Evolutionary conservation across 1,139 yeast species (phyloP), one percentile per base, ranked within the genome.

Genomic region (Lodderomyces elongisporus): DNA sequence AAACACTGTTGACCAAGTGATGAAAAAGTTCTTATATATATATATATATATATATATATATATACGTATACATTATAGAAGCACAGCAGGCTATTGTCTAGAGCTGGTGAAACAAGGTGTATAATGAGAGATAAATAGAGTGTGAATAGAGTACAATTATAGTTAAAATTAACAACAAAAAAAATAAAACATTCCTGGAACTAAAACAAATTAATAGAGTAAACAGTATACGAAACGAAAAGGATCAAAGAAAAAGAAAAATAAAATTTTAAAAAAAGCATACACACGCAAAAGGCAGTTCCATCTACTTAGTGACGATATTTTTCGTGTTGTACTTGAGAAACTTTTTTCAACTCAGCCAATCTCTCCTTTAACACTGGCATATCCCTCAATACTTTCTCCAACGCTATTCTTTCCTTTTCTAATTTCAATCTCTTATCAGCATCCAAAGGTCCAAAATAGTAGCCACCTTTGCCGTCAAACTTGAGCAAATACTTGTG

Each of bases 401-500:
- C 89, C 42, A 84, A 61, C 34, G 62, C 67, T 37, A 79, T 66
- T 51, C 85, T 68, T 51, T 83, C 93, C 49, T 80, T 84, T 50
- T 83, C 93, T 45, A 79, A 71, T 39, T 68, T 65, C 43, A 85
- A 67, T 46, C 93, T 70, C 52, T 75, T 73, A 27, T 72, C 72
- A 15, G 93, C 85, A 56, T 84, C 77, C 33, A 85, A 68, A 42
- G 70, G 66, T 5, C 83, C 82, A 54, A 83, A 85, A 38, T 67
- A 69, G 50, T 82, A 85, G 4, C 80, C 79, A 2, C 94, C 93
- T 50, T 80, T 77, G 13, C 94, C 94, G 51, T 83, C 91, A 53
- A 88, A 87, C 56, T 87, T 89, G 43, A 89, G 66, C 40, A 89
- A 74, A 49, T 75, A 73, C 42, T 81, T 77, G 57, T 89, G 97